Evolutionary conservation across 495 filamentous ascomycete genomes (phyloP).

Genomic region (Penicillium soppii): DNA sequence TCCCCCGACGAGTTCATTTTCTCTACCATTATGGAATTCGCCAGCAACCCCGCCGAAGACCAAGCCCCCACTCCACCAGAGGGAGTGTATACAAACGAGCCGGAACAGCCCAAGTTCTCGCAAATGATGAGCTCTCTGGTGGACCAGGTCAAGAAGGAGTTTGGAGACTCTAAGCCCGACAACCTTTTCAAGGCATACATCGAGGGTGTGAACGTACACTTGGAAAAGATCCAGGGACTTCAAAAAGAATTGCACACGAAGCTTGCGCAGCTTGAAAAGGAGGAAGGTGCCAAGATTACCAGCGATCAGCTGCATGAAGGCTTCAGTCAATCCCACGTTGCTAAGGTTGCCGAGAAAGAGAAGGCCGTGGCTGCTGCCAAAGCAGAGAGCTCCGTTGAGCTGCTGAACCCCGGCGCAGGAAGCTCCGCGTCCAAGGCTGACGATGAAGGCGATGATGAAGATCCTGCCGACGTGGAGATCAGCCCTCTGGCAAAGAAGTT

Average conservation of each 20-base stretch:
- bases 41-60: constrained; percentile 68
- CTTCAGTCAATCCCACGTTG: constrained; percentile 78
- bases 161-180: constrained; percentile 65
- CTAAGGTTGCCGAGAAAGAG: constrained; percentile 56
- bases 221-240: constrained; percentile 70
- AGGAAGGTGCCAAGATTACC: constrained; percentile 87
- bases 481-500: constrained; percentile 76
- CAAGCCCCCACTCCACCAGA: constrained; percentile 68
- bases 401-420: constrained; percentile 69
- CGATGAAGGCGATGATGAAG: constrained; percentile 56
- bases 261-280: constrained; percentile 80
- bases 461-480: constrained; percentile 72
- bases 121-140: constrained; percentile 93
- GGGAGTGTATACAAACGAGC: constrained; percentile 72
- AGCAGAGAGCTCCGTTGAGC: constrained; percentile 57
- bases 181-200: constrained; percentile 71
- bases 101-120: constrained; percentile 80
- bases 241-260: constrained; percentile 71
- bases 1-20: constrained; percentile 83
- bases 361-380: constrained; percentile 32
- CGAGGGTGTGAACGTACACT: constrained; percentile 71
- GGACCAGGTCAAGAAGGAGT: constrained; percentile 89
- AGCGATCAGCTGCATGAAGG: constrained; percentile 90
- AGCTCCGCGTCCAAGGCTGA: constrained; percentile 57
- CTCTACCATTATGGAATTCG: constrained; percentile 78